Evolutionary conservation across 2,329 filamentous ascomycete genomes (phyloP).

Genomic region (Aspergillus unguis): DNA sequence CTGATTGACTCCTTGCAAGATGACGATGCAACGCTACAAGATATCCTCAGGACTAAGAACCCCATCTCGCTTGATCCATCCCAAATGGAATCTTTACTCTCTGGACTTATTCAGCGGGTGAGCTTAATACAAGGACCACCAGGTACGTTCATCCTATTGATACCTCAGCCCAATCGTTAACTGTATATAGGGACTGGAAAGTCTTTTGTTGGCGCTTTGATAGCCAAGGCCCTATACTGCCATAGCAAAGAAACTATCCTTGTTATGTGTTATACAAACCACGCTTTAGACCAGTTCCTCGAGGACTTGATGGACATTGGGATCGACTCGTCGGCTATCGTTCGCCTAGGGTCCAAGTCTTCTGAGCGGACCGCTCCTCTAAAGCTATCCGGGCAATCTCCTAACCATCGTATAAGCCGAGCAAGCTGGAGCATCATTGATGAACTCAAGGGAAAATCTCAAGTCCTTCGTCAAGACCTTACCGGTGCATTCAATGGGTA

Average conservation of each 20-base stretch:
- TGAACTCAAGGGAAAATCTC: conserved; percentile 36
- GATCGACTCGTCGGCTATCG: conserved; percentile 50
- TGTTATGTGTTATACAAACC: conserved; percentile 66
- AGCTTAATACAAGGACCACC: conserved; percentile 71
- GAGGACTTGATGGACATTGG: conserved; percentile 62
- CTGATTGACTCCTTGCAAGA: conserved; percentile 19
- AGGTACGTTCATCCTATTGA: conserved; percentile 44
- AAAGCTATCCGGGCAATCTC: conserved; percentile 44
- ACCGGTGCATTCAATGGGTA: conserved; percentile 19
- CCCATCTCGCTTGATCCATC: conserved; percentile 48
- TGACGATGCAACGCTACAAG: conserved; percentile 21
- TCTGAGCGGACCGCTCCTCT: conserved; percentile 50
- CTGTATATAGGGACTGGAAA: conserved; percentile 65
- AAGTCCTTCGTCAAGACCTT: conserved; percentile 25
- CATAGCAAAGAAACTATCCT: conserved; percentile 54
- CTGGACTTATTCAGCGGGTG: conserved; percentile 52
- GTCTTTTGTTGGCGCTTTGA: conserved; percentile 66
- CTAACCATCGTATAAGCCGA: conserved; percentile 29
- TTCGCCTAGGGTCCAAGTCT: conserved; percentile 62
- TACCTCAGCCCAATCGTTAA: not conserved
- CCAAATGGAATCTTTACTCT: conserved; percentile 56
- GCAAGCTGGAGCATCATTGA: conserved; percentile 45
- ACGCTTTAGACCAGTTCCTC: conserved; percentile 64
- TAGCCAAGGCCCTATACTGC: conserved; percentile 56
- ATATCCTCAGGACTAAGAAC: conserved; percentile 28